Evolutionary conservation across 202 grass and related monocot genomes (phyloP), one percentile per base, ranked within the genome.

Genomic region (Setaria italica): DNA sequence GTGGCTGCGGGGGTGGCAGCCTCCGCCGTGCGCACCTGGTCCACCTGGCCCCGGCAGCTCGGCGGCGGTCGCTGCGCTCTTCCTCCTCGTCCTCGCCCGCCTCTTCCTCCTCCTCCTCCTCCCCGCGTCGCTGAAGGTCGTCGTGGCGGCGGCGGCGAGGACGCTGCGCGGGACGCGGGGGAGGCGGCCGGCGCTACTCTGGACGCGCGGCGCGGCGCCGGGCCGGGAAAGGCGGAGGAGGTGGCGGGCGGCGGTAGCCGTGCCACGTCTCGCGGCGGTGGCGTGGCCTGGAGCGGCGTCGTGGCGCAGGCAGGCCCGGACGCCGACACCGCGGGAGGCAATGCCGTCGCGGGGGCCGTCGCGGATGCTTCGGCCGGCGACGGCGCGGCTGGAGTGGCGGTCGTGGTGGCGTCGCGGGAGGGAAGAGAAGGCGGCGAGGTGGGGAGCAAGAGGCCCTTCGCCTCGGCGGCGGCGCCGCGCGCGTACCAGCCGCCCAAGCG

Each of bases 401-500:
- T 7, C 6, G 56, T 41, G 62, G 45, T 67, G 32, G 51, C 55
- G 55, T 6, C 55, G 55, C 55, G 19, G 3, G 20, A 58, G 19
- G 19, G 17, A 9, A 7, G 6, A 19, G 60, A 72, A 17, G 14
- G 25, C 7, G 56, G 21, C 51, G 54, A 19, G 30, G 43, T 33
- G 16, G 51, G n/a, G 3, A 68, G 13, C 32, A 87, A 82, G 60
- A 54, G 81, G 62, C 51, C 46, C 56, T 42, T 55, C 62, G 11
- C 4, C 12, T 0, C 20, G 0, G 0, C 5, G 11, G 30, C 30
- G 33, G 73, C 9, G 30, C 17, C 45, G 47, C 56, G 49, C 5
- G 9, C 62, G 66, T 58, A 19, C 29, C 78, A 84, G 60, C 81
- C 78, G 49, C 82, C 78, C 50, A 86, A 88, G 84, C 84, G 84